A percentile compares a stretch with the other conserved stretches of the same genome.
phyloP scores from a whole-genome alignment of 345 rosid species.

The Rhodamnia rubescens region DNA sequence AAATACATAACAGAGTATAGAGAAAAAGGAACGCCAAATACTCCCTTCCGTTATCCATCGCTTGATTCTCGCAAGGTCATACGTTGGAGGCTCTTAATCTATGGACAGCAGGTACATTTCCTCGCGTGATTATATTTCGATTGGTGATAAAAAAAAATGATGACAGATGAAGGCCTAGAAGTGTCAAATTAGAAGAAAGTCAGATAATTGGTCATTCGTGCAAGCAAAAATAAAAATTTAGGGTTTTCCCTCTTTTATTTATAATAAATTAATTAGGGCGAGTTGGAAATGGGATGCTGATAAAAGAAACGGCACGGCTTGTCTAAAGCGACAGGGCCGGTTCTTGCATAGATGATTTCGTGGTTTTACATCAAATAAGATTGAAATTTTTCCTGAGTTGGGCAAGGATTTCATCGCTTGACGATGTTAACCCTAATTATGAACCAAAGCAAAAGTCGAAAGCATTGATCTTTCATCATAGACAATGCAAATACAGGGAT shows the following conservation, averaged over 20 bases:
- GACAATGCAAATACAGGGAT: background rate
- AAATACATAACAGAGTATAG: too few relatives aligned
- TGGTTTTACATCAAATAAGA: background rate
- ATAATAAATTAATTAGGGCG: background rate
- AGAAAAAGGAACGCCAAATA: too few relatives aligned
- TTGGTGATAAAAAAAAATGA: background rate
- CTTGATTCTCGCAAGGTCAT: too few relatives aligned
- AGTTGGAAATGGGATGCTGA: background rate
- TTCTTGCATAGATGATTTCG: background rate
- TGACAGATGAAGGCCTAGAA: background rate
- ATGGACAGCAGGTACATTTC: too few relatives aligned
- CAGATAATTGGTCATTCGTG: background rate
- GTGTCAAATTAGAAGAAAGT: background rate
- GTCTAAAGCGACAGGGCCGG: background rate
- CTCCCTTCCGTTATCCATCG: too few relatives aligned
- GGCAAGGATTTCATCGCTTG: background rate
- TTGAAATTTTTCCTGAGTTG: background rate
- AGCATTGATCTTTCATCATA: background rate
- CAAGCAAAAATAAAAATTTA: background rate
- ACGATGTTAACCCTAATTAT: background rate
- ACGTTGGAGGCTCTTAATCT: too few relatives aligned
- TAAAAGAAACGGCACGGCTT: background rate
- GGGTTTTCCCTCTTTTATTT: background rate
- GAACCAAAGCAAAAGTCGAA: background rate
- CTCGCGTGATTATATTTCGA: too few relatives aligned